A percentile compares a stretch with the other conserved stretches of the same genome.
These are phyloP conservation scores for Ogataea pilisensis DNA, from an alignment of 805 yeast genomes.

Conservation along the genomic window DNA sequence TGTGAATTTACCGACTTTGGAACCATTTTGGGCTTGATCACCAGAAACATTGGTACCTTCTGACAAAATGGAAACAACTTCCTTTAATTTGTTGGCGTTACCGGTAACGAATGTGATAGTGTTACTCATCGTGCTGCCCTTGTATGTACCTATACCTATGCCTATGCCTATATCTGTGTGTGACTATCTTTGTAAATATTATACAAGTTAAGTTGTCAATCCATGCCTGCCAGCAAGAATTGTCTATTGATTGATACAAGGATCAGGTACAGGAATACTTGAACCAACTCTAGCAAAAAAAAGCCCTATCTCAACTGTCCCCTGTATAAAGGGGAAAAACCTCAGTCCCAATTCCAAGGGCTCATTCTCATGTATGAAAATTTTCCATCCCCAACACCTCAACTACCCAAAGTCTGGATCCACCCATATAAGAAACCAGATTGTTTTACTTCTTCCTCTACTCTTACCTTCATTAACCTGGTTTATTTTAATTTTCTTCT, in stretches of 20 bases:
- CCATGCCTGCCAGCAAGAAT: too few relatives aligned
- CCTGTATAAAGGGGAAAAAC: too few relatives aligned
- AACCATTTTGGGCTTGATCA: slow-evolving; percentile 19
- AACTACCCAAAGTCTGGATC: neutral
- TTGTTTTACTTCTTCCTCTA: slow-evolving; percentile 1
- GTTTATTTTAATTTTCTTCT: slow-evolving; percentile 4
- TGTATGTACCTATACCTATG: neutral
- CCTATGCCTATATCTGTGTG: too few relatives aligned
- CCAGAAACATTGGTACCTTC: slow-evolving; percentile 27
- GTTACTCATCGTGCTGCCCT: slow-evolving; percentile 11
- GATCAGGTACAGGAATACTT: too few relatives aligned
- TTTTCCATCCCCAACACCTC: neutral
- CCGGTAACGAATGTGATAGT: slow-evolving; percentile 53
- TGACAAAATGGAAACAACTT: slow-evolving; percentile 72
- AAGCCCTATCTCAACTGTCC: too few relatives aligned
- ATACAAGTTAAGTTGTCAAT: too few relatives aligned
- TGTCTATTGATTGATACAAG: too few relatives aligned
- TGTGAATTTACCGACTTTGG: slow-evolving; percentile 43
- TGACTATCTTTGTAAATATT: too few relatives aligned
- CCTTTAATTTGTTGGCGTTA: slow-evolving; percentile 80
- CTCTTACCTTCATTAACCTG: slow-evolving; percentile 1
- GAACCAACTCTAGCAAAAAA: too few relatives aligned
- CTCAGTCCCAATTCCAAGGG: neutral
- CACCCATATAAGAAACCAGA: neutral
- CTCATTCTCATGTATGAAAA: neutral